Evolutionary conservation across 768 basidiomycete genomes (phyloP), one percentile per base, ranked within the genome.

Genomic region (Podaxis mareebaensis): DNA sequence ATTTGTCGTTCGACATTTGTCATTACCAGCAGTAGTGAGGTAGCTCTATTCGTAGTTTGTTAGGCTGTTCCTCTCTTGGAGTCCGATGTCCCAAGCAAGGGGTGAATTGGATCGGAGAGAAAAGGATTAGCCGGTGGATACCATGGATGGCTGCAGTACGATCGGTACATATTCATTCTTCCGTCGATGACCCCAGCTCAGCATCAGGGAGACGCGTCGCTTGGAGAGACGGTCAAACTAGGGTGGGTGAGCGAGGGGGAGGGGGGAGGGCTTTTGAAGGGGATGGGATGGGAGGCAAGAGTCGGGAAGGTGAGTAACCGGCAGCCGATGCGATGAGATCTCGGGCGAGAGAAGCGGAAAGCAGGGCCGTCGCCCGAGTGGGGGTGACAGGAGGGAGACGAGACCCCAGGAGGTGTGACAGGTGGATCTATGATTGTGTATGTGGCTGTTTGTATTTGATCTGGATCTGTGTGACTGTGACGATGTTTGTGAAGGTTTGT

Each of bases 331-430:
- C 44, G 55, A 57, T 63, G 46, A 8, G 61, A 63, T 63, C 61
- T 63, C 53, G 61, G 61, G 53, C n/a, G 61, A 38, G 61, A 26
- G 2, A 24, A 4, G 33, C 42, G 61, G 61, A 26, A 36, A 36
- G 12, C 46, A 62, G 61, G 61, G 53, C 61, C 61, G 61, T 38
- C 36, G 61, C n/a, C 61, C 61, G 61, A 55, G 22, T 5, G 24
- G 39, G 52, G 42, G 60, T 46, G 33, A 28, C 53, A 46, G 53
- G 42, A 28, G 40, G 61, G 33, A 12, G 13, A 15, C 36, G 12
- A 24, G 52, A 48, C 61, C 61, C 61, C 42, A 48, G 22, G 7
- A 48, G 13, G 10, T 28, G 54, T 62, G 61, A 63, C 61, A 63
- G 36, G 55, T 52, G 44, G 61, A 62, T 62, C 61, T 55, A 13